Percentiles rank a stretch among this genome's conserved stretches.
These are phyloP conservation scores for Lodderomyces beijingensis DNA, from an alignment of 1,139 yeast species.

Conservation along the genomic window DNA sequence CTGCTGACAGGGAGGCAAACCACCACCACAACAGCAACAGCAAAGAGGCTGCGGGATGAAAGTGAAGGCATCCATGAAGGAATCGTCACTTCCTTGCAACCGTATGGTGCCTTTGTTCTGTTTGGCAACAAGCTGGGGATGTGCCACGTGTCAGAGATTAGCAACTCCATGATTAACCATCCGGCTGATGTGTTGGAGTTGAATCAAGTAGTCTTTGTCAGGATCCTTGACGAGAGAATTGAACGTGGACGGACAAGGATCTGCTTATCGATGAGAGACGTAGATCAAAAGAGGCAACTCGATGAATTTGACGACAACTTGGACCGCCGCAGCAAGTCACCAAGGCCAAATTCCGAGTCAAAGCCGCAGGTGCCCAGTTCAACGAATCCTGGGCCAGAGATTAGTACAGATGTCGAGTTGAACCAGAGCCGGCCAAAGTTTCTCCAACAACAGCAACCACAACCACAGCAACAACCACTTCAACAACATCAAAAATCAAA, in stretches of 20 bases:
- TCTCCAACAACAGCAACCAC: no score
- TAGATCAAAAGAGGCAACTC: slow-evolving; percentile 66
- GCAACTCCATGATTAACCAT: slow-evolving; percentile 42
- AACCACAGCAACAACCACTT: no score
- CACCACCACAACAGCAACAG: neutral
- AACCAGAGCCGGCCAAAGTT: slow-evolving; percentile 69
- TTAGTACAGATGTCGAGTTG: slow-evolving; percentile 75
- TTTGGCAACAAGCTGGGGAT: slow-evolving; percentile 46
- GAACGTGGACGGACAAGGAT: slow-evolving; percentile 29
- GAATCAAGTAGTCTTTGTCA: slow-evolving; percentile 65
- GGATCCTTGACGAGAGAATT: slow-evolving; percentile 43
- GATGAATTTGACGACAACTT: neutral
- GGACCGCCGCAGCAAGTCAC: neutral
- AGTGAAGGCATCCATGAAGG: slow-evolving; percentile 2
- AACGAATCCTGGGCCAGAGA: no score
- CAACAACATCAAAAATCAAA: no score
- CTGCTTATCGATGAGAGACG: slow-evolving; percentile 65
- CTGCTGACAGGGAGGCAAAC: neutral
- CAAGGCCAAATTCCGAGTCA: no score
- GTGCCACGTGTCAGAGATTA: slow-evolving; percentile 64
- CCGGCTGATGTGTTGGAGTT: slow-evolving; percentile 56
- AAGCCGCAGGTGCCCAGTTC: no score
- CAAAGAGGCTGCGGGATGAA: neutral
- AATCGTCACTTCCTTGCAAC: slow-evolving; percentile 16
- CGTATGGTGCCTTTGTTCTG: slow-evolving; percentile 75